Evolutionary conservation across 2,329 filamentous ascomycete species (phyloP).

Genomic region (Phoma sp.): DNA sequence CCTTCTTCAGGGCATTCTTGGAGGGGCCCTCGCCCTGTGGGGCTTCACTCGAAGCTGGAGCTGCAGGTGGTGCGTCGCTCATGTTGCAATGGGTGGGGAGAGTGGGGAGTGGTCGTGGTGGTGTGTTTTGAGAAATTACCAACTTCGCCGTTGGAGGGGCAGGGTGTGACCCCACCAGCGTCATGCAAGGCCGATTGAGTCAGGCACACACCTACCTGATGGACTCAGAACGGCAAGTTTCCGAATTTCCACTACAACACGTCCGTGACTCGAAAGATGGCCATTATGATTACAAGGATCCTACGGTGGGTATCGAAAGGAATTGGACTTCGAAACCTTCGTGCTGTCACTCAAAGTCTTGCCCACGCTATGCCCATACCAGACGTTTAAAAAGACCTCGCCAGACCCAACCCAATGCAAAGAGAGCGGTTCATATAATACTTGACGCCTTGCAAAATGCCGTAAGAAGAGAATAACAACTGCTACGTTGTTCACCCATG

Average conservation of each 20-base stretch:
- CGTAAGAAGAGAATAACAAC: background rate
- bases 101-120: conserved; percentile 6
- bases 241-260: background rate
- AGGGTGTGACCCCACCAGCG: conserved; percentile 25
- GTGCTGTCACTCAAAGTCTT: conserved; percentile 11
- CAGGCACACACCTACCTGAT: conserved; percentile 2
- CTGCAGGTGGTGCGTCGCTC: conserved; percentile 40
- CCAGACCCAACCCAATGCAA: conserved; percentile 11
- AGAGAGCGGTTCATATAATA: background rate
- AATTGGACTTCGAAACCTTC: conserved; percentile 3
- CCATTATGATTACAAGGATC: conserved; percentile 14
- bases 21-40: conserved; percentile 39
- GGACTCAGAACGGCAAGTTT: background rate
- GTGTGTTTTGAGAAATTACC: conserved; percentile 6
- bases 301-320: conserved; percentile 18
- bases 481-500: conserved; percentile 18
- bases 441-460: background rate
- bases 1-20: conserved; percentile 52
- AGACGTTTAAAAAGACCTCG: conserved; percentile 4
- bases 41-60: conserved; percentile 29
- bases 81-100: conserved; percentile 27
- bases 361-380: conserved; percentile 14
- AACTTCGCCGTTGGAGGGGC: conserved; percentile 15
- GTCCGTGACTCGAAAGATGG: background rate
- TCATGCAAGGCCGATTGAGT: conserved; percentile 19